Conservation (phyloP, 2,329 filamentous ascomycete species). For the Verticillium longisporum region DNA sequence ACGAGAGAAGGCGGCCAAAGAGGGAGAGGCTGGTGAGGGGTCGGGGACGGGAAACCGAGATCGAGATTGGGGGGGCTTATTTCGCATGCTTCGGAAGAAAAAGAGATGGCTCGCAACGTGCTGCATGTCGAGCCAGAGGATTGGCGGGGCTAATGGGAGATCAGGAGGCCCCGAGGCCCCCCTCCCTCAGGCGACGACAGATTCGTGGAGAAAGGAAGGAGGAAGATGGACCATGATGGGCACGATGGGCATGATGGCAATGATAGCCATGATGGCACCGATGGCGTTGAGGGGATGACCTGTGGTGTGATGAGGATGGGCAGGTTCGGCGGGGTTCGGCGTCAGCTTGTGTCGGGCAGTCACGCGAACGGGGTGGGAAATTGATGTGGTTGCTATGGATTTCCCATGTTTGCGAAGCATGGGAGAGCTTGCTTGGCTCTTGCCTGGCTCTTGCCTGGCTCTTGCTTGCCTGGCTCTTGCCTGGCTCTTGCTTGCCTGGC, state of each 20-base stretch:
- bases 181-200: not conserved
- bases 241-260: slow-evolving; percentile 3
- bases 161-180: slow-evolving; percentile 27
- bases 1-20: too few relatives aligned
- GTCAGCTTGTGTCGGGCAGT: not conserved
- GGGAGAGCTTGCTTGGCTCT: not conserved
- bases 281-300: not conserved
- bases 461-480: too few relatives aligned
- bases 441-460: too few relatives aligned
- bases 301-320: not conserved
- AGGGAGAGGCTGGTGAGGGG: not conserved
- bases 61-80: slow-evolving; percentile 12
- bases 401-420: not conserved
- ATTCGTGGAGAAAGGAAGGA: too few relatives aligned
- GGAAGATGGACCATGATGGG: too few relatives aligned
- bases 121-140: not conserved
- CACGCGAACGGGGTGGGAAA: not conserved
- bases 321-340: not conserved
- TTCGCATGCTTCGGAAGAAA: not conserved
- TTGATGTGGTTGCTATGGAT: not conserved
- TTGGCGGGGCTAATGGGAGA: not conserved
- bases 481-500: too few relatives aligned
- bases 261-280: not conserved
- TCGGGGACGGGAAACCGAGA: not conserved
- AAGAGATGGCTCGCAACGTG: not conserved